Percentiles rank a stretch among this genome's conserved stretches.
Evolutionary conservation across 495 filamentous ascomycete genomes (phyloP).

Genomic region (Choiromyces venosus): DNA sequence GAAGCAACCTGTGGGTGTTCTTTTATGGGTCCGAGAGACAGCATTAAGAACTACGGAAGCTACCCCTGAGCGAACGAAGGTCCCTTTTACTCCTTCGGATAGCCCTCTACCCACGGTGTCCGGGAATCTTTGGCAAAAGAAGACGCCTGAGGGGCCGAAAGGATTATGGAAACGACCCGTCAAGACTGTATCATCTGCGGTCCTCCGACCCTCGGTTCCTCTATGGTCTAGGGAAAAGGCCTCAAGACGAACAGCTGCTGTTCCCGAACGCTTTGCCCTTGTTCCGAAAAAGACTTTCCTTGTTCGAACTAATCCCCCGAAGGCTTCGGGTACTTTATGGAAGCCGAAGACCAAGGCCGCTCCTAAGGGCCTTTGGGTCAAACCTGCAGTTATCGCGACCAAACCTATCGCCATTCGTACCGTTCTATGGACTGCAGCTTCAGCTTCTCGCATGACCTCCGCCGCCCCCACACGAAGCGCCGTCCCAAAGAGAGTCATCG

Average conservation of each 20-base stretch:
- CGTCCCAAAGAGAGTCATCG: conserved; percentile 18
- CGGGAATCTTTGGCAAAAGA: conserved; percentile 29
- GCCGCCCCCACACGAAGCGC: conserved; percentile 17
- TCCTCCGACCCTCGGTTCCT: conserved; percentile 7
- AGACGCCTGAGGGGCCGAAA: conserved; percentile 8
- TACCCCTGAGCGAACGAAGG: conserved; percentile 29
- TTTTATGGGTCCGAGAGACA: conserved; percentile 21
- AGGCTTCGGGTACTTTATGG: conserved; percentile 32
- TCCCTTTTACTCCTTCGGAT: conserved; percentile 14
- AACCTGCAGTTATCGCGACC: not conserved
- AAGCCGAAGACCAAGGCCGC: conserved; percentile 11
- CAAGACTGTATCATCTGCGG: conserved; percentile 14
- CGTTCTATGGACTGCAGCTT: conserved; percentile 24
- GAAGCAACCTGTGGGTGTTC: conserved; percentile 1
- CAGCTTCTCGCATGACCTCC: conserved; percentile 19
- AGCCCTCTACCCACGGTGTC: conserved; percentile 26
- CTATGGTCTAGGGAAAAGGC: conserved; percentile 34
- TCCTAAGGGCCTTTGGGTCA: conserved; percentile 23
- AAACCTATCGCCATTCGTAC: conserved; percentile 8
- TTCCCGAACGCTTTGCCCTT: conserved; percentile 17
- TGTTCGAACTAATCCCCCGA: not conserved
- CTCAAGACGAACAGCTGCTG: conserved; percentile 31
- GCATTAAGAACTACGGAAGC: conserved; percentile 28
- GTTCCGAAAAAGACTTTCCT: conserved; percentile 26
- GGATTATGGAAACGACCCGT: conserved; percentile 25